Percentiles rank a stretch among this genome's conserved stretches.
phyloP scores from a whole-genome alignment of 352 stramenopile species.

The Pythium brassicae region DNA sequence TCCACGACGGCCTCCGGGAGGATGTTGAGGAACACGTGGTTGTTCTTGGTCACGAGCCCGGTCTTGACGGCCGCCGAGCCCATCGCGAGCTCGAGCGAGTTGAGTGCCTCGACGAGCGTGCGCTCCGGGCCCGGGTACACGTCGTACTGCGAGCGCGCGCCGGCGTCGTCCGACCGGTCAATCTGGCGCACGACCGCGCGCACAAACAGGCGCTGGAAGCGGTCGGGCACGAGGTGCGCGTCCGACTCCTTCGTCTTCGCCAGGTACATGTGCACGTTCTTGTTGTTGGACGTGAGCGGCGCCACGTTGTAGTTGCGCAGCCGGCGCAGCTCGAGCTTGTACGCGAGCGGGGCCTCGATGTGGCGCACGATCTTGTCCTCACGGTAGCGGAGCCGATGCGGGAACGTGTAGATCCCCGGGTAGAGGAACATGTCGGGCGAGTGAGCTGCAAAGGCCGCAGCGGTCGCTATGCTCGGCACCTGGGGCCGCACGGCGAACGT shows the following conservation, averaged over 20 bases:
- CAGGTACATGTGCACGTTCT: slow-evolving; percentile 99
- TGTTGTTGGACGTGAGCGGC: slow-evolving; percentile 91
- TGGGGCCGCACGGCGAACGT: slow-evolving; percentile 83
- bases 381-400: slow-evolving; percentile 86
- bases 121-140: slow-evolving; percentile 92
- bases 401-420: slow-evolving; percentile 89
- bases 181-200: slow-evolving; percentile 92
- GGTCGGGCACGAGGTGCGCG: slow-evolving; percentile 80
- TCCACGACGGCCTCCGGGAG: slow-evolving; percentile 93
- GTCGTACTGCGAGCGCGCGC: slow-evolving; percentile 83
- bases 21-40: slow-evolving; percentile 99
- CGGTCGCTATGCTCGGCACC: too few relatives aligned
- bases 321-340: slow-evolving; percentile 97
- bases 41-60: slow-evolving; percentile 89
- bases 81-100: slow-evolving; percentile 95
- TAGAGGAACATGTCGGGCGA: slow-evolving; percentile 71
- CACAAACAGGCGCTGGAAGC: slow-evolving; percentile 95
- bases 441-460: slow-evolving; percentile 25
- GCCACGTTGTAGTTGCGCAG: slow-evolving; percentile 97
- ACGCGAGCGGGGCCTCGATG: slow-evolving; percentile 97
- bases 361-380: slow-evolving; percentile 98
- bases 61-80: slow-evolving; percentile 82
- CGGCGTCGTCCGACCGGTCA: slow-evolving; percentile 72
- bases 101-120: slow-evolving; percentile 98
- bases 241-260: slow-evolving; percentile 89